These are phyloP conservation scores for Fulvia fulva DNA, from an alignment of 2,329 filamentous ascomycete genomes.

Conservation along the genomic window DNA sequence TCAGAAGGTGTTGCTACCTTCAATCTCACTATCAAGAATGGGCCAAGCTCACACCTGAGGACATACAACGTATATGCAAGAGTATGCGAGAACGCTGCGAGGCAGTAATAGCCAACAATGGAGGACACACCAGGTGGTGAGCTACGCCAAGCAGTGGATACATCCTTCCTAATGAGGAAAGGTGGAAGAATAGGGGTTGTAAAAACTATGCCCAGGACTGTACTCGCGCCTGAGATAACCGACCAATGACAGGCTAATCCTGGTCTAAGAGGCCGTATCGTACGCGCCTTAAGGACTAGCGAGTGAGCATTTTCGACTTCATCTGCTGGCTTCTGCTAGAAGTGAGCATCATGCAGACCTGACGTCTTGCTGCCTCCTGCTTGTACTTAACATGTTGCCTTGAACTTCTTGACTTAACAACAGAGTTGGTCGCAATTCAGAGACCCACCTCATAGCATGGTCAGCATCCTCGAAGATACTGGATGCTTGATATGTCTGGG, in stretches of 20 bases:
- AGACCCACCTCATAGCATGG: background rate
- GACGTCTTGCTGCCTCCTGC: background rate
- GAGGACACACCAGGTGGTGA: too few species aligned
- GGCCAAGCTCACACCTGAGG: too few species aligned
- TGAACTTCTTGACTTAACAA: background rate
- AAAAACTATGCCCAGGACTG: too few species aligned
- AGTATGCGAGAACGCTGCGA: too few species aligned
- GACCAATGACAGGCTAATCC: constrained; percentile 12
- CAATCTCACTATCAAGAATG: too few species aligned
- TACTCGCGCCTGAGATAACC: too few species aligned
- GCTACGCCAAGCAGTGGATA: too few species aligned
- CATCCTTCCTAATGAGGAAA: too few species aligned
- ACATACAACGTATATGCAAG: too few species aligned
- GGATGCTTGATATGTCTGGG: background rate
- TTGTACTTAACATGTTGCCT: background rate
- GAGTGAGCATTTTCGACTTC: constrained; percentile 7
- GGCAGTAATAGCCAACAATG: too few species aligned
- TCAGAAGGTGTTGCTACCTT: too few species aligned
- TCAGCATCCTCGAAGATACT: background rate
- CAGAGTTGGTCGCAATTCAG: background rate
- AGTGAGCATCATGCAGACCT: background rate
- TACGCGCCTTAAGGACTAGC: constrained; percentile 5
- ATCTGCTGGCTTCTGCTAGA: constrained; percentile 7
- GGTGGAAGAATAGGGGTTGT: too few species aligned
- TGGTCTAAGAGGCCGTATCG: constrained; percentile 5